Base-by-base conservation (phyloP, 202 grass and related monocot genomes). In the Miscanthus sacchariflorus region DNA sequence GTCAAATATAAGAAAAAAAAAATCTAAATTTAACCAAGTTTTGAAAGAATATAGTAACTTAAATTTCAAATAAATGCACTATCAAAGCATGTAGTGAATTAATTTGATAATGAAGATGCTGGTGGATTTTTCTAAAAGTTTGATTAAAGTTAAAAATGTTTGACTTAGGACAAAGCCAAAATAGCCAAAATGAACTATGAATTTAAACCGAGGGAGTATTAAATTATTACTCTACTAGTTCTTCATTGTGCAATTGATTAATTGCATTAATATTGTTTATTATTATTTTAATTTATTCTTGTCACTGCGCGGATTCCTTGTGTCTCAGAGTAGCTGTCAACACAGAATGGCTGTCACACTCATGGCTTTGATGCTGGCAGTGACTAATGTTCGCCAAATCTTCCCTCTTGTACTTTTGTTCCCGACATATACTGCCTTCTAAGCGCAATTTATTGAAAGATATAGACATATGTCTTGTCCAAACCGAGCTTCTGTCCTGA, bases 331-430 rank as follows among this genome's bases (percentile, higher is more conserved):
- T 18, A 71, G 52, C 69, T 80, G 78, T 81, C 83, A 76, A 82
- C 27, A 24, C 49, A 11, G 70, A 45, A 14, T 10, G 38, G 42
- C 6, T 58, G 66, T 85, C 74, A 56, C 48, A 21, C 74, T 77
- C 28, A 61, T 46, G 9, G 45, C 66, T 44, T 71, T 23, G 46
- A 89, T 69, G 68, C 38, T 48, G 38, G 77, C 70, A 61, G 35
- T 81, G 70, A 8, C 61, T 86, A 68, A 21, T 81, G 74, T 76
- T 86, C 24, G 74, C 25, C 21, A 68, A 72, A 86, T 81, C 77
- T 36, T 81, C 45, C 68, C 23, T 39, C 13, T 58, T 3, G 30
- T 85, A 79, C 76, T 67, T 84, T 71, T 79, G 68, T 84, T 71
- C 68, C 4, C 28, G 40, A 79, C 54, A 56, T 42, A 35, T 68